Evolutionary conservation across 23 red algal species (phyloP), one percentile per base, ranked within the genome.

Genomic region (Chondrus crispus): DNA sequence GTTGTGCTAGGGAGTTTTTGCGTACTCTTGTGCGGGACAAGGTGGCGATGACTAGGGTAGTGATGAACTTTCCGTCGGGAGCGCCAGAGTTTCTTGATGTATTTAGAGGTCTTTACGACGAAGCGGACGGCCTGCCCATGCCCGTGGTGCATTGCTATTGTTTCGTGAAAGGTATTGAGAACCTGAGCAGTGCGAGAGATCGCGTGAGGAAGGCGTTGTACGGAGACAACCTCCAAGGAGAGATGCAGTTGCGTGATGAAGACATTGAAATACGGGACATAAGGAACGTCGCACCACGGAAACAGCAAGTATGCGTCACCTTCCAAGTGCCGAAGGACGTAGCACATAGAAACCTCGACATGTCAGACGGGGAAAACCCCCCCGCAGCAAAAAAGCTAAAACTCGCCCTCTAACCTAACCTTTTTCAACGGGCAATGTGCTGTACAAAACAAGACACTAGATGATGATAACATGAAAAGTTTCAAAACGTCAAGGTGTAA

Each of bases 11-110:
- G 58, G 53, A 62, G 7, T 95, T 98, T 88, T 5, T 98, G 1
- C 37, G 41, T 38, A n/a, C 76, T 3, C 37, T 98, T 22, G 46
- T 98, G 20, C 39, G 52, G 36, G 29, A 73, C 0, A 82, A 95
- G 45, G 44, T 96, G 1, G 76, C 87, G 4, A 81, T 98, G 42
- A 91, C 84, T 16, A 73, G 37, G 19, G 80, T 98, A 28, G 80
- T 96, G 2, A 96, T 98, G 94, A 98, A 98, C 42, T 94, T 96
- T 57, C 97, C 97, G 22, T 54, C 88, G 11, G 89, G 89, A 5
- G 90, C 93, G 30, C 83, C 91, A 11, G 85, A 95, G 32, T 96
- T 98, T 74, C 58, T 98, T 2, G 66, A 89, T 39, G 94, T 94
- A 10, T 89, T 98, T 28, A 60, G 86, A 49, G 95, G 95, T 2